Conservation (phyloP, 441 rosid species). For the Gossypium davidsonii region DNA sequence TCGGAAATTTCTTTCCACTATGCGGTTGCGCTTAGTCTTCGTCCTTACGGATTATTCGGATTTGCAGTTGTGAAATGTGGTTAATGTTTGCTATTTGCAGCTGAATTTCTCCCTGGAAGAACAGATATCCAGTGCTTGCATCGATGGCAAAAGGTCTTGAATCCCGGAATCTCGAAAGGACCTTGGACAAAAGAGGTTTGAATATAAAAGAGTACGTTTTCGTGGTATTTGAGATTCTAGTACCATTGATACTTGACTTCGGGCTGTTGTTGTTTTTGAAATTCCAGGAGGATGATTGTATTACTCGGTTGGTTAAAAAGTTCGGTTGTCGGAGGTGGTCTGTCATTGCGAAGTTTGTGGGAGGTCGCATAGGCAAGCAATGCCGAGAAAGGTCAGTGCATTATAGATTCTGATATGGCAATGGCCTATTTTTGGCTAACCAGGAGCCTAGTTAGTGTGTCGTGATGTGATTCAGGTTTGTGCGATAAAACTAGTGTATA, state of each 20-base stretch:
- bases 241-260: neutral
- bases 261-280: neutral
- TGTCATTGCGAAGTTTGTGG: constrained; percentile 21
- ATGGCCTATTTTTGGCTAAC: neutral
- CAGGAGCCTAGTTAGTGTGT: neutral
- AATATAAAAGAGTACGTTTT: neutral
- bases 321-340: constrained; percentile 23
- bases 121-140: constrained; percentile 26
- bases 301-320: constrained; percentile 10
- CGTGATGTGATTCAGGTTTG: neutral
- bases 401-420: neutral
- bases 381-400: constrained; percentile 27
- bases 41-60: neutral
- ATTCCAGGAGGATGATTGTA: constrained; percentile 27
- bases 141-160: constrained; percentile 31
- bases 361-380: constrained; percentile 32
- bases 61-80: neutral
- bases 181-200: constrained; percentile 15
- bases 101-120: constrained; percentile 24
- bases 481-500: neutral
- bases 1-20: neutral
- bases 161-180: constrained; percentile 24
- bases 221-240: neutral
- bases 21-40: neutral
- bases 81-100: neutral